A percentile compares a stretch with the other conserved stretches of the same genome.
These are phyloP conservation scores for Kodamaea leandrae DNA, from an alignment of 805 yeast genomes.

Conservation along the genomic window DNA sequence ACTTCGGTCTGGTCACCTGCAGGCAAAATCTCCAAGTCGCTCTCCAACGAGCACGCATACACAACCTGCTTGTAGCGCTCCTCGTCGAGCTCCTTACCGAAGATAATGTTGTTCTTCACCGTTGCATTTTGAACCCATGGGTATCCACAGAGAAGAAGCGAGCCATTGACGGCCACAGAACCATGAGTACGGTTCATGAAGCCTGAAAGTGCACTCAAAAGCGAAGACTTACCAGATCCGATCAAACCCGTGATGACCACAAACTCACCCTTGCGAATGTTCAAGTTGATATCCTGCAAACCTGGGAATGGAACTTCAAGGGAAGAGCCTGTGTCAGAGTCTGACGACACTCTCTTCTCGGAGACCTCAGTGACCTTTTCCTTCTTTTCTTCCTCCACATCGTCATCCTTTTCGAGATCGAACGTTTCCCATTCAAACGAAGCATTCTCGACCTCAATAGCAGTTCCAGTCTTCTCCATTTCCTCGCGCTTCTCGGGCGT, in stretches of 20 bases:
- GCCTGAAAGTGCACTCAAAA: conserved; percentile 70
- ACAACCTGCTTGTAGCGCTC: conserved; percentile 53
- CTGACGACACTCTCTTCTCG: conserved; percentile 18
- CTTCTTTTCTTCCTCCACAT: conserved; percentile 1
- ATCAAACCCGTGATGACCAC: conserved; percentile 75
- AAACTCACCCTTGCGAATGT: conserved; percentile 62
- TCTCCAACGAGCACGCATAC: conserved; percentile 62
- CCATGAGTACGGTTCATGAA: conserved; percentile 62
- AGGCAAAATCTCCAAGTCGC: conserved; percentile 63
- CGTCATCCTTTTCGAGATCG: conserved; percentile 10
- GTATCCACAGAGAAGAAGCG: conserved; percentile 53
- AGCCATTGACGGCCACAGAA: conserved; percentile 50
- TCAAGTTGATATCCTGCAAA: conserved; percentile 48
- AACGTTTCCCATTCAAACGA: conserved; percentile 64
- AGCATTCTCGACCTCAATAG: conserved; percentile 50
- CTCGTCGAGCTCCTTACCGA: conserved; percentile 57
- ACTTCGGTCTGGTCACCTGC: conserved; percentile 78
- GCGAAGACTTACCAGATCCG: conserved; percentile 79
- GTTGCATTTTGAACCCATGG: conserved; percentile 88
- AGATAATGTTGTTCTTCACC: conserved; percentile 67
- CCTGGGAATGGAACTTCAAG: conserved; percentile 19
- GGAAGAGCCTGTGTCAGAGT: conserved; percentile 3
- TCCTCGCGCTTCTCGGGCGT: conserved; percentile 17
- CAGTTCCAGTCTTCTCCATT: conserved; percentile 33
- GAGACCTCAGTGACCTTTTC: background rate